Evolutionary conservation across 495 filamentous ascomycete genomes (phyloP).

Genomic region (Aspergillus incahuasiensis): DNA sequence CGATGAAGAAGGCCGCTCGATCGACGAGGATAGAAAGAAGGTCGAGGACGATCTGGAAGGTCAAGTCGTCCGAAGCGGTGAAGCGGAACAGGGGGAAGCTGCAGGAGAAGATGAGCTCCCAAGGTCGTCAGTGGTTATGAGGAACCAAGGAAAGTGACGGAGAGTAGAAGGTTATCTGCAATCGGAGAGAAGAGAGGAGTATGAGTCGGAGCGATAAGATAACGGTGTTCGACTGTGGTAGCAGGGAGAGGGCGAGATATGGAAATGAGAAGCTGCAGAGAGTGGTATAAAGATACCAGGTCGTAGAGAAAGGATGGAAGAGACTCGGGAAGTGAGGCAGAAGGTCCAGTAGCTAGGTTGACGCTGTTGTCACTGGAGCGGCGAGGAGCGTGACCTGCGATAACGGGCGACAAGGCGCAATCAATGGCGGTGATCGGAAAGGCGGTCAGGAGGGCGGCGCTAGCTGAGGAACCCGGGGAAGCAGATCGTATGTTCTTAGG

Average conservation of each 20-base stretch:
- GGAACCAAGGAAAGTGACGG: constrained; percentile 7
- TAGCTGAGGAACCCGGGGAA: neutral
- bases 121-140: neutral
- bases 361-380: constrained; percentile 15
- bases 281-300: neutral
- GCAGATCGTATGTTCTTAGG: neutral
- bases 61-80: constrained; percentile 26
- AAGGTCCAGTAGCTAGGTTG: constrained; percentile 28
- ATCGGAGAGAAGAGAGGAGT: constrained; percentile 6
- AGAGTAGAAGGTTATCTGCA: constrained; percentile 1
- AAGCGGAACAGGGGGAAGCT: constrained; percentile 17
- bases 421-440: constrained; percentile 22
- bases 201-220: constrained; percentile 3
- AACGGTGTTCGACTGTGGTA: constrained; percentile 18
- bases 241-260: neutral
- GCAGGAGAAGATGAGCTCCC: constrained; percentile 9
- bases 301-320: constrained; percentile 12
- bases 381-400: constrained; percentile 34
- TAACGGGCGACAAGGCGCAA: constrained; percentile 28
- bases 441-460: constrained; percentile 38
- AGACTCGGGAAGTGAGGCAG: constrained; percentile 19
- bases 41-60: neutral
- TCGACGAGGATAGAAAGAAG: neutral
- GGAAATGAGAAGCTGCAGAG: constrained; percentile 10
- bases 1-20: neutral